Base-by-base conservation (phyloP, 805 yeast genomes). In the Starmera caribaea region DNA sequence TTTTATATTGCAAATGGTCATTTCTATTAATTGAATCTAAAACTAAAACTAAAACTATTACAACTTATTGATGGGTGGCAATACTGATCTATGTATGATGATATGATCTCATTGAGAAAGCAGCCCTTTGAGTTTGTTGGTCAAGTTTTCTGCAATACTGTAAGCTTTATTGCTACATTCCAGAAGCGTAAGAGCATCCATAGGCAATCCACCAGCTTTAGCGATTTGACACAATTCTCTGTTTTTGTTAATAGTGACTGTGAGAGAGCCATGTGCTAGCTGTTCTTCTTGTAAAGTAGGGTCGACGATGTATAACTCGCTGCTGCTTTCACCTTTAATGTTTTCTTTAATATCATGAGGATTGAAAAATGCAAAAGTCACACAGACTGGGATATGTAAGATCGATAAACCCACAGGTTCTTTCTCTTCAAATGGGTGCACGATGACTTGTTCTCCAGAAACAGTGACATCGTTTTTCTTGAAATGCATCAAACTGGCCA, bases 191-290 rank as follows among this genome's bases (percentile, higher is more conserved):
- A 71, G 53, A 0, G 92, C 86, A 51, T 85, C 89, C 47, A 90
- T 75, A 7, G 89, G 84, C 35, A 84, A 64, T 0, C 96, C 97
- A 38, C 97, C 98, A 28, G 88, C 84, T 54, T 90, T 92, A 34
- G 82, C 72, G 26, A 92, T 69, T 57, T 92, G 98, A 37, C 95
- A 89, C 8, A 92, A 66, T 53, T 92, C 98, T 48, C 90, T 74
- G 55, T 90, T 90, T 49, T 83, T 86, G 58, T 92, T 92, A 41
- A 89, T 62, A 0, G 98, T 87, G 28, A 92, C 76, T 1, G 95
- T 85, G 61, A 90, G 67, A 3, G 76, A 73, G 17, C 97, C 95
- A 35, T 79, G 81, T 44, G 90, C 69, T 16, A 87, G 59, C 14
- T 69, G 58, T 54, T 89, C 96, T 60, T 90, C 98, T 37, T 76